Conservation (phyloP, 2,329 filamentous ascomycete genomes). For the Aureobasidium sp. region DNA sequence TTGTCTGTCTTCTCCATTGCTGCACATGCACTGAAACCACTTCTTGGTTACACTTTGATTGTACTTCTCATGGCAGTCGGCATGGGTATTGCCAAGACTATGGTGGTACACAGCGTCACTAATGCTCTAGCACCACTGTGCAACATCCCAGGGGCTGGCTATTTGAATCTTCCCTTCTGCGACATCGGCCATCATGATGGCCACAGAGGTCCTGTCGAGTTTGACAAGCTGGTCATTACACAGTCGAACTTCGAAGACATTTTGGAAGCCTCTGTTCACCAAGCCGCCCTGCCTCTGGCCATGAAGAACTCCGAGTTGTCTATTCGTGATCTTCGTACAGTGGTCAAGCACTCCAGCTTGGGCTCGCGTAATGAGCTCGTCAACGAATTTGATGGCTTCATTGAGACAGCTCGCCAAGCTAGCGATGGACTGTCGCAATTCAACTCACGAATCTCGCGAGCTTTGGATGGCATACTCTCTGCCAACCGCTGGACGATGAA, state of each 20-base stretch:
- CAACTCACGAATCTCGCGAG: slow-evolving; percentile 67
- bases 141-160: slow-evolving; percentile 57
- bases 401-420: slow-evolving; percentile 59
- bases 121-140: slow-evolving; percentile 63
- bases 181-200: slow-evolving; percentile 1
- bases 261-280: slow-evolving; percentile 58
- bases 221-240: slow-evolving; percentile 66
- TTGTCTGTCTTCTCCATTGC: slow-evolving; percentile 53
- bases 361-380: slow-evolving; percentile 63
- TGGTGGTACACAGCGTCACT: slow-evolving; percentile 55
- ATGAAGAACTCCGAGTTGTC: slow-evolving; percentile 73
- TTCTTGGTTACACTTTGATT: slow-evolving; percentile 56
- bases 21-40: slow-evolving; percentile 56
- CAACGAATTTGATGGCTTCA: slow-evolving; percentile 68
- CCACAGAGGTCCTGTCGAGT: slow-evolving; percentile 47
- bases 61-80: slow-evolving; percentile 55
- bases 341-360: slow-evolving; percentile 64
- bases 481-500: slow-evolving; percentile 71
- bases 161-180: slow-evolving; percentile 61
- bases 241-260: slow-evolving; percentile 73
- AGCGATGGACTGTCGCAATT: slow-evolving; percentile 64
- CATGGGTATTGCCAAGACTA: slow-evolving; percentile 54
- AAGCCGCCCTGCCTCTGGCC: slow-evolving; percentile 63
- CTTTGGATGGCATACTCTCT: slow-evolving; percentile 66
- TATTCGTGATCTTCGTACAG: slow-evolving; percentile 64